phyloP scores from a whole-genome alignment of 2,329 filamentous ascomycete genomes.

The Neonectria magnoliae region DNA sequence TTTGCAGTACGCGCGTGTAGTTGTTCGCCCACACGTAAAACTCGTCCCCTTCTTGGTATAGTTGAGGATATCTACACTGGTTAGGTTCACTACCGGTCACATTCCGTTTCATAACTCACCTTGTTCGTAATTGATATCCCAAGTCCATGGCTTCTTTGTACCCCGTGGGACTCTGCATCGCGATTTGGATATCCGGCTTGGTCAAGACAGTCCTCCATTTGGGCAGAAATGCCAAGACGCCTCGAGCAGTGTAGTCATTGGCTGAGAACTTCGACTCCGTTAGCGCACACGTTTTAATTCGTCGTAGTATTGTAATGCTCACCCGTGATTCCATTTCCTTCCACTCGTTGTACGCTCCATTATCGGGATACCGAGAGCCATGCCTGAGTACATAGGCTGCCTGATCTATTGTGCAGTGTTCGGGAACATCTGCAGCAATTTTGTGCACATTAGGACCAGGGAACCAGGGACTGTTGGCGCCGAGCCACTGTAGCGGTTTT shows the following conservation, averaged over 20 bases:
- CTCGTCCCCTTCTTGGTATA: conserved; percentile 59
- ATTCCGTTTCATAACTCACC: conserved; percentile 31
- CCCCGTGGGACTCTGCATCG: conserved; percentile 68
- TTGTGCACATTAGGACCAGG: conserved; percentile 64
- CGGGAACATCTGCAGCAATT: conserved; percentile 64
- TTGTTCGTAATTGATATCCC: conserved; percentile 61
- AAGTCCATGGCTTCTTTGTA: conserved; percentile 69
- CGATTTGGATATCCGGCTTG: conserved; percentile 64
- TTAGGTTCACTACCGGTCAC: background rate
- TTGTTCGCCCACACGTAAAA: conserved; percentile 74
- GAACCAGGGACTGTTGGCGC: conserved; percentile 23
- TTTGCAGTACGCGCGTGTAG: conserved; percentile 71
- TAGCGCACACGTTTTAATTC: background rate
- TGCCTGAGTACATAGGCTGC: conserved; percentile 69
- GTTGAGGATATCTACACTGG: conserved; percentile 53
- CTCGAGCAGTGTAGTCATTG: conserved; percentile 62
- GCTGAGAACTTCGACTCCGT: conserved; percentile 57
- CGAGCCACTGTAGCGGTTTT: conserved; percentile 18
- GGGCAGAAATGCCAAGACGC: conserved; percentile 65
- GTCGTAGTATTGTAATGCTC: conserved; percentile 16
- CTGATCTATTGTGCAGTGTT: conserved; percentile 67
- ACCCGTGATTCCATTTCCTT: conserved; percentile 56
- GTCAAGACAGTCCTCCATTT: conserved; percentile 68
- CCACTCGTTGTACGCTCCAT: conserved; percentile 68
- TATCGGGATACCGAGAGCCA: conserved; percentile 71